phyloP scores from a whole-genome alignment of 306 rosid genomes.

The Ziziphus jujuba region DNA sequence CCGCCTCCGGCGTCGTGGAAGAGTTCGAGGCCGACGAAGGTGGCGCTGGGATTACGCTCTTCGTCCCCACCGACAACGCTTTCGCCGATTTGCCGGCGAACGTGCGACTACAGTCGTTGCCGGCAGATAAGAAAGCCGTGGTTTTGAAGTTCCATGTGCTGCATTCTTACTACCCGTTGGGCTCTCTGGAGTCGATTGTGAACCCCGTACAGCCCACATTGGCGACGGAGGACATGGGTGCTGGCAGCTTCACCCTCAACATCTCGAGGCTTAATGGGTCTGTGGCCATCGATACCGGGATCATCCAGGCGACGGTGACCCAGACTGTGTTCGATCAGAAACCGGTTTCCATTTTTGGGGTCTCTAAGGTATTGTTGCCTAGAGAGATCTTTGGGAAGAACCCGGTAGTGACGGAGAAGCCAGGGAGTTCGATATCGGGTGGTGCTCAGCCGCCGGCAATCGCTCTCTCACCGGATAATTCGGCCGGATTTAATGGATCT shows the following conservation, averaged over 20 bases:
- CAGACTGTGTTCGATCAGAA: constrained; percentile 93
- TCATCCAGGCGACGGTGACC: constrained; percentile 69
- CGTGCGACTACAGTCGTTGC: constrained; percentile 62
- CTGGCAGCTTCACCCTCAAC: constrained; percentile 82
- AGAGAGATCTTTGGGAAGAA: constrained; percentile 72
- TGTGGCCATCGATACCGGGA: constrained; percentile 77
- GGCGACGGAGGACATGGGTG: constrained; percentile 90
- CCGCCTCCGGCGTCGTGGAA: constrained; percentile 81
- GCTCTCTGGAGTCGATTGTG: constrained; percentile 78
- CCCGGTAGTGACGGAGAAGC: constrained; percentile 38
- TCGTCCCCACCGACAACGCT: constrained; percentile 77
- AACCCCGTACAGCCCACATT: constrained; percentile 97
- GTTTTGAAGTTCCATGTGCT: constrained; percentile 81
- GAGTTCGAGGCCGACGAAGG: constrained; percentile 94
- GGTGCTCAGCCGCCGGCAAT: constrained; percentile 55
- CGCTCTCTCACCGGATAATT: constrained; percentile 53
- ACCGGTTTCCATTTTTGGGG: constrained; percentile 90
- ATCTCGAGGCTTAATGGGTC: constrained; percentile 78
- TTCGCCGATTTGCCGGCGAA: constrained; percentile 68
- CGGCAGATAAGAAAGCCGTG: constrained; percentile 82
- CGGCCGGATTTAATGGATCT: constrained; percentile 41
- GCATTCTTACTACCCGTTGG: constrained; percentile 87
- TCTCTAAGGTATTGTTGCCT: constrained; percentile 80
- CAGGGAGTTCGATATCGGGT: constrained; percentile 24
- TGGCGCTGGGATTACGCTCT: constrained; percentile 91